phyloP scores from a whole-genome alignment of 352 stramenopile genomes.

The Thalassiosira allenii region DNA sequence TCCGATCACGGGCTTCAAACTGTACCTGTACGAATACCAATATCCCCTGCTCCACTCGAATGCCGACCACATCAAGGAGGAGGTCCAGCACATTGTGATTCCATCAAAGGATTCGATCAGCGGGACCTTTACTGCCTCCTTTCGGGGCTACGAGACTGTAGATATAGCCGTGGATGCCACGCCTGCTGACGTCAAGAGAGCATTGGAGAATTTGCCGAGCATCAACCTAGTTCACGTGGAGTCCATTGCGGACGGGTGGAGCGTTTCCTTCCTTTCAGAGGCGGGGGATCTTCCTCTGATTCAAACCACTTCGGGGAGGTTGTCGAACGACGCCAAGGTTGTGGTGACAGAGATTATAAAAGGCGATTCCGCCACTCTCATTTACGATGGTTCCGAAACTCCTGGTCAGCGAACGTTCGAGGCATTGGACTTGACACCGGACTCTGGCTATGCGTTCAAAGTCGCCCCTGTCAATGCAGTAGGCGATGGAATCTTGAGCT shows the following conservation, averaged over 20 bases:
- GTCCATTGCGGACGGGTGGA: conserved; percentile 88
- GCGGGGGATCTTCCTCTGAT: conserved; percentile 93
- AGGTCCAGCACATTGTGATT: conserved; percentile 92
- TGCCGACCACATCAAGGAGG: conserved; percentile 83
- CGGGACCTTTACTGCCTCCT: conserved; percentile 84
- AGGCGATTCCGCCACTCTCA: conserved; percentile 89
- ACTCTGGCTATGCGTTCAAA: conserved; percentile 93
- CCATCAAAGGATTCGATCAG: conserved; percentile 69
- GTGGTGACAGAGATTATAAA: conserved; percentile 87
- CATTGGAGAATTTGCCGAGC: conserved; percentile 90
- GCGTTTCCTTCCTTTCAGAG: conserved; percentile 92
- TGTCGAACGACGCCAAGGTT: conserved; percentile 81
- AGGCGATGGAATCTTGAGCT: conserved; percentile 89
- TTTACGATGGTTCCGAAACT: conserved; percentile 91
- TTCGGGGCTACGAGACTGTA: conserved; percentile 80
- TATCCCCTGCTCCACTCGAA: conserved; percentile 58
- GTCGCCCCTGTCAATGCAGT: conserved; percentile 92
- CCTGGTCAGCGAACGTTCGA: conserved; percentile 88
- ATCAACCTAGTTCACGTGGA: conserved; percentile 87
- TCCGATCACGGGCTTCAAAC: conserved; percentile 89
- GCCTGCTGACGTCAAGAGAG: conserved; percentile 87
- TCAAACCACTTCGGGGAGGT: conserved; percentile 89
- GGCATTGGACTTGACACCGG: conserved; percentile 88
- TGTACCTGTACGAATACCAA: conserved; percentile 91
- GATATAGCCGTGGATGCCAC: conserved; percentile 88